Evolutionary conservation across 73 alveolate genomes (phyloP).

Genomic region (Diophrys sp.): DNA sequence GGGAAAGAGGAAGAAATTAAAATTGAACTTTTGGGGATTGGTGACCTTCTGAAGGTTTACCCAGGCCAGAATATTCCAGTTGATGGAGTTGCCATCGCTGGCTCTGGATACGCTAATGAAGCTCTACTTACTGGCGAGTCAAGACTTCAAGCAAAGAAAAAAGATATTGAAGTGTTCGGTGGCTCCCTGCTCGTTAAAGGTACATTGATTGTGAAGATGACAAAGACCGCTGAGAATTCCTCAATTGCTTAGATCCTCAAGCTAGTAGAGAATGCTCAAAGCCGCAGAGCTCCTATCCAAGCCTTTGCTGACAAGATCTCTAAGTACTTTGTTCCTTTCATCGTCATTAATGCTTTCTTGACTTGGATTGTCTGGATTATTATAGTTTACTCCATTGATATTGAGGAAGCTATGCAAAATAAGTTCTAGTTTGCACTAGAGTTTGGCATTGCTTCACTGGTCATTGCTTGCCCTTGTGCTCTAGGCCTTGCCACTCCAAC

Average conservation of each 20-base stretch:
- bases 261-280: slow-evolving; percentile 80
- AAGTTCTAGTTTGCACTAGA: slow-evolving; percentile 54
- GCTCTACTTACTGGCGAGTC: slow-evolving; percentile 88
- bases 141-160: slow-evolving; percentile 48
- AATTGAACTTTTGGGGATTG: slow-evolving; percentile 68
- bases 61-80: slow-evolving; percentile 81
- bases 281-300: slow-evolving; percentile 70
- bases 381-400: slow-evolving; percentile 49
- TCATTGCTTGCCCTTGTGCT: slow-evolving; percentile 98
- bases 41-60: slow-evolving; percentile 70
- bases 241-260: slow-evolving; percentile 73
- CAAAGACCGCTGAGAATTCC: slow-evolving; percentile 65
- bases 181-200: slow-evolving; percentile 71
- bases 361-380: slow-evolving; percentile 80
- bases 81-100: slow-evolving; percentile 82
- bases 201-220: slow-evolving; percentile 58
- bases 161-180: slow-evolving; percentile 61
- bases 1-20: slow-evolving; percentile 51
- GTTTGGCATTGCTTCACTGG: slow-evolving; percentile 67
- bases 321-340: slow-evolving; percentile 68
- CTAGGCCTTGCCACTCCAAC: slow-evolving; percentile 98
- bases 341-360: slow-evolving; percentile 58
- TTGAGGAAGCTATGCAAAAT: slow-evolving; percentile 36
- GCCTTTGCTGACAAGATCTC: slow-evolving; percentile 71
- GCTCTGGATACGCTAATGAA: slow-evolving; percentile 71